These are phyloP conservation scores for Lentinula lateritia DNA, from an alignment of 768 basidiomycete genomes.

Conservation along the genomic window DNA sequence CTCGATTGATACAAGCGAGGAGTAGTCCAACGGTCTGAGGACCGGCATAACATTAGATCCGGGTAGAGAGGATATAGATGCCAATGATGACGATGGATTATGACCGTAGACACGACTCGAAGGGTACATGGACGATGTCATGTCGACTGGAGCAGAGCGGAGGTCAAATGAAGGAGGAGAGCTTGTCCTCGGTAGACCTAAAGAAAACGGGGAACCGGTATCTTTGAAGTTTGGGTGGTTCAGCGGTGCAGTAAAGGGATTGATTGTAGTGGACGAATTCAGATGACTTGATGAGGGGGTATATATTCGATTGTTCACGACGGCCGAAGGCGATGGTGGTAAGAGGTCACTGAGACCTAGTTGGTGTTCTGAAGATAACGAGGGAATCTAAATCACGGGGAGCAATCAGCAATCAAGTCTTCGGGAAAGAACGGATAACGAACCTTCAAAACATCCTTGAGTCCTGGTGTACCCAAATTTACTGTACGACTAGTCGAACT, in stretches of 20 bases:
- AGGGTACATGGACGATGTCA: conserved; percentile 21
- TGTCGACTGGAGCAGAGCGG: conserved; percentile 13
- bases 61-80: conserved; percentile 21
- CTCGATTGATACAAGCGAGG: conserved; percentile 44
- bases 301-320: conserved; percentile 29
- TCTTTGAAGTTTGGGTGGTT: conserved; percentile 17
- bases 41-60: conserved; percentile 31
- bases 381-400: conserved; percentile 44
- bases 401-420: background rate
- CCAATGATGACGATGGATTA: conserved; percentile 24
- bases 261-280: conserved; percentile 18
- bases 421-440: background rate
- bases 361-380: conserved; percentile 64
- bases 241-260: conserved; percentile 11
- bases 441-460: conserved; percentile 75
- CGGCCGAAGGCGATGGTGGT: conserved; percentile 65
- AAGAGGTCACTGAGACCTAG: conserved; percentile 63
- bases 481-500: conserved; percentile 27
- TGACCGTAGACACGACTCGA: conserved; percentile 20
- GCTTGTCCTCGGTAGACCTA: conserved; percentile 28
- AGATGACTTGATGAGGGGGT: conserved; percentile 33
- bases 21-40: conserved; percentile 68
- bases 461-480: conserved; percentile 42
- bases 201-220: conserved; percentile 24
- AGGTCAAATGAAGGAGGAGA: conserved; percentile 24